A percentile compares a stretch with the other conserved stretches of the same genome.
phyloP scores from a whole-genome alignment of 2,329 filamentous ascomycete genomes.

The Cadophora gregata region DNA sequence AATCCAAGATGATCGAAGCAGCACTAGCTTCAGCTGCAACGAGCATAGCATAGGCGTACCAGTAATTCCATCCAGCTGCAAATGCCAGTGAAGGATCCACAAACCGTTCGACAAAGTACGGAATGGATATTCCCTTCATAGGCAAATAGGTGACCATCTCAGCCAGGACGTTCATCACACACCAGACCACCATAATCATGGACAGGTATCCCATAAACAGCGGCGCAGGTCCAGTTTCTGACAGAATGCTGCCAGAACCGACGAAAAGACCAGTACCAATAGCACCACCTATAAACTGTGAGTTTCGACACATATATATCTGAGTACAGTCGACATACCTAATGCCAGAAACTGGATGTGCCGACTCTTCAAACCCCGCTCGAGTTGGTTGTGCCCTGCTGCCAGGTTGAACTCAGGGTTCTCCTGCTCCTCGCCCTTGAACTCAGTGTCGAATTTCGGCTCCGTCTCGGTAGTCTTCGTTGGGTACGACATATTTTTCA shows the following conservation, averaged over 20 bases:
- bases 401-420: slow-evolving; percentile 48
- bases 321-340: slow-evolving; percentile 43
- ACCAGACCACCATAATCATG: slow-evolving; percentile 60
- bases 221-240: slow-evolving; percentile 65
- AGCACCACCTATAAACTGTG: slow-evolving; percentile 50
- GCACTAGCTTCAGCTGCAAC: slow-evolving; percentile 64
- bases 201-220: slow-evolving; percentile 71
- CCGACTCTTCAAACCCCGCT: slow-evolving; percentile 63
- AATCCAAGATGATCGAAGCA: slow-evolving; percentile 63
- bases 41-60: slow-evolving; percentile 59
- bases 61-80: slow-evolving; percentile 42
- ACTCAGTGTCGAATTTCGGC: slow-evolving; percentile 23
- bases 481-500: slow-evolving; percentile 3
- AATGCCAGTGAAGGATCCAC: slow-evolving; percentile 49
- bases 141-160: slow-evolving; percentile 63
- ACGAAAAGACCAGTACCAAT: slow-evolving; percentile 71
- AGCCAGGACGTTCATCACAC: slow-evolving; percentile 59
- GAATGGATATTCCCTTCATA: slow-evolving; percentile 61
- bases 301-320: slow-evolving; percentile 2
- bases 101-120: slow-evolving; percentile 61
- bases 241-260: slow-evolving; percentile 62
- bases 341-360: slow-evolving; percentile 67
- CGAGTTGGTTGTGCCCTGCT: slow-evolving; percentile 50
- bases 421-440: slow-evolving; percentile 23
- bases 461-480: slow-evolving; percentile 5